Evolutionary conservation across 2,329 filamentous ascomycete species (phyloP), one percentile per base, ranked within the genome.

Genomic region (Arthrobotrys sphaeroides): DNA sequence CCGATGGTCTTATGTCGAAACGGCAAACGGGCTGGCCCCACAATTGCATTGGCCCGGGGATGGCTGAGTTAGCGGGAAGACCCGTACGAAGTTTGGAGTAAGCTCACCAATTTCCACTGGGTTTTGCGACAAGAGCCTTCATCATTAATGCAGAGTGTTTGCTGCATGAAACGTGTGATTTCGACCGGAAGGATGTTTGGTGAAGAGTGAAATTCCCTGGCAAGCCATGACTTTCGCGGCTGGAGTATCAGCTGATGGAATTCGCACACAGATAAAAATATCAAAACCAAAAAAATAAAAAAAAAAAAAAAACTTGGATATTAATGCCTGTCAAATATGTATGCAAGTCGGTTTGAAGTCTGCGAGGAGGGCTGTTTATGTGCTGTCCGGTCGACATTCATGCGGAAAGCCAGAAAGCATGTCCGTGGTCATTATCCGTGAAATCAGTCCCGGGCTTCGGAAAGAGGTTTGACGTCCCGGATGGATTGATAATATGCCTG

Each of bases 51-150:
- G 57, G 40, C 33, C 66, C 31, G 66, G 65, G 40, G 57, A 36
- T 61, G 45, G 55, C 42, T 62, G 43, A 55, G 51, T 70, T 55
- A 55, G 66, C 66, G 66, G 66, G 66, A 70, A 70, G 55, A 53
- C 66, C 66, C 66, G 66, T 70, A 70, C 31, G 51, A 55, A 55
- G 31, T 36, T 24, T 18, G 51, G 51, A 55, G 31, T 55, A 36
- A 59, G 24, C 31, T 60, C 66, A 51, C 55, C 18, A 45, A n/a
- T 36, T n/a, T 18, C 28, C 33, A 47, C 62, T 49, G 53, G 60
- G 49, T 49, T 49, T 28, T 60, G 38, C 28, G 55, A 43, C 16
- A 24, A 36, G 28, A 24, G 16, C 7, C 18, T 55, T 68, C 45
- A 53, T 62, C 12, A 40, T 47, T 22, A 47, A 62, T 62, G 66